Conservation (phyloP, 1,284 basidiomycete genomes). For the Microbotryum scabiosae region DNA sequence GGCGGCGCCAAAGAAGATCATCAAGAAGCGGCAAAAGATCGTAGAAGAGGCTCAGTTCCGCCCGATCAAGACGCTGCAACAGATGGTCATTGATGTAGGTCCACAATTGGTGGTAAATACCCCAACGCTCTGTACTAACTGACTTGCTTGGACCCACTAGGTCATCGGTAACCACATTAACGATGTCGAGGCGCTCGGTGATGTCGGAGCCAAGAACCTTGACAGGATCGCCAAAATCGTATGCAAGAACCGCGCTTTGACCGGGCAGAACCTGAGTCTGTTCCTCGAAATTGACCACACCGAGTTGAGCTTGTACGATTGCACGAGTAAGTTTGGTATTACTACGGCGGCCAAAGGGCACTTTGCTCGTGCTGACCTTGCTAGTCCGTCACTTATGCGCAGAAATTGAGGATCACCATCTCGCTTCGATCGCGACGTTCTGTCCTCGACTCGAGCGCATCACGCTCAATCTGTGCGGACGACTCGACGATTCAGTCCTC, state of each 20-base stretch:
- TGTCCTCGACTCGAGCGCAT: constrained; percentile 71
- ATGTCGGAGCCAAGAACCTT: constrained; percentile 71
- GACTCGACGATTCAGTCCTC: constrained; percentile 63
- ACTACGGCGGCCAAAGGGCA: background rate
- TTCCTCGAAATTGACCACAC: constrained; percentile 71
- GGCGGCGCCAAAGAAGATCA: constrained; percentile 7
- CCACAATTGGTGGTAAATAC: background rate
- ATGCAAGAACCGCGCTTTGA: constrained; percentile 73
- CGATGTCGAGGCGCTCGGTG: constrained; percentile 79
- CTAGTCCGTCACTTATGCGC: background rate
- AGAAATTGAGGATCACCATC: constrained; percentile 62
- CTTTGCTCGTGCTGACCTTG: background rate
- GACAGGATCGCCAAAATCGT: constrained; percentile 76
- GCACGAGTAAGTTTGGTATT: constrained; percentile 62
- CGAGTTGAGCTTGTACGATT: constrained; percentile 74
- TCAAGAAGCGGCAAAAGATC: constrained; percentile 22
- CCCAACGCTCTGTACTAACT: background rate
- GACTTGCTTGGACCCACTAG: constrained; percentile 42
- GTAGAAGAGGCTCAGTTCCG: constrained; percentile 16
- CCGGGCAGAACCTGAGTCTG: constrained; percentile 64
- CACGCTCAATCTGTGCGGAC: constrained; percentile 79
- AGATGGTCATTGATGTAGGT: constrained; percentile 24
- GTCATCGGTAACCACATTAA: constrained; percentile 78
- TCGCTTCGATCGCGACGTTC: constrained; percentile 60
- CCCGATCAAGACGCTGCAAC: constrained; percentile 24